Conservation (phyloP, 805 yeast genomes). For the Yarrowia keelungensis region DNA sequence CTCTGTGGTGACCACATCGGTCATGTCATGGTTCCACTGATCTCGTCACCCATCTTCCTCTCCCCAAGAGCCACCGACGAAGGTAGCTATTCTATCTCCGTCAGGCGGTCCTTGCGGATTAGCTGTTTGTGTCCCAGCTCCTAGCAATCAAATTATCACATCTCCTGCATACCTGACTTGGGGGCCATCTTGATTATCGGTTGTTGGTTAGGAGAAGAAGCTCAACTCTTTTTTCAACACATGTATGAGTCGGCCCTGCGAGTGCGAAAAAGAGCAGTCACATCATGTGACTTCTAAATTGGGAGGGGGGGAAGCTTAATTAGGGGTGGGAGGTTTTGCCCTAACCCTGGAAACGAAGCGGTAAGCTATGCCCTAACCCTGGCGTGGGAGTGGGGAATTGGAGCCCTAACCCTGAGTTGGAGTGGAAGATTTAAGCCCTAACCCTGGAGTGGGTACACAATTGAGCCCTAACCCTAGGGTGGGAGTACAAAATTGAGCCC, state of each 20-base stretch:
- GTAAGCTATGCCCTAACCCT: too few relatives aligned
- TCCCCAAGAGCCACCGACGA: constrained; percentile 30
- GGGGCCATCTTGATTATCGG: constrained; percentile 39
- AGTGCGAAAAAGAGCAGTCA: constrained; percentile 34
- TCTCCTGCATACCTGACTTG: constrained; percentile 40
- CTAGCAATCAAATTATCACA: constrained; percentile 39
- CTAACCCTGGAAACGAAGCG: too few relatives aligned
- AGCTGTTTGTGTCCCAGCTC: constrained; percentile 28
- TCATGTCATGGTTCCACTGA: background rate
- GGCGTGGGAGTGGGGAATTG: too few relatives aligned
- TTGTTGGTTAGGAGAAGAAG: constrained; percentile 34
- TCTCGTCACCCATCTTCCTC: too few relatives aligned
- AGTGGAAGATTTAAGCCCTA: too few relatives aligned
- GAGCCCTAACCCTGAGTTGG: too few relatives aligned
- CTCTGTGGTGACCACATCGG: too few relatives aligned
- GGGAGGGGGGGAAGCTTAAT: background rate
- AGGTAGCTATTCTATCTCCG: constrained; percentile 38
- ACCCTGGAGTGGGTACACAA: too few relatives aligned
- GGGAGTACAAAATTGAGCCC: too few relatives aligned
- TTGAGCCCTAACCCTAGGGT: too few relatives aligned
- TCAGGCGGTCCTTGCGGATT: constrained; percentile 40
- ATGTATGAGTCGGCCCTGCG: constrained; percentile 27
- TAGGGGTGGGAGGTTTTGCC: background rate
- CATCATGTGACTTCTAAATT: constrained; percentile 16
- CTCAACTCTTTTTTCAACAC: constrained; percentile 33